Base-by-base conservation (phyloP, 495 filamentous ascomycete genomes). In the Clohesyomyces aquaticus region DNA sequence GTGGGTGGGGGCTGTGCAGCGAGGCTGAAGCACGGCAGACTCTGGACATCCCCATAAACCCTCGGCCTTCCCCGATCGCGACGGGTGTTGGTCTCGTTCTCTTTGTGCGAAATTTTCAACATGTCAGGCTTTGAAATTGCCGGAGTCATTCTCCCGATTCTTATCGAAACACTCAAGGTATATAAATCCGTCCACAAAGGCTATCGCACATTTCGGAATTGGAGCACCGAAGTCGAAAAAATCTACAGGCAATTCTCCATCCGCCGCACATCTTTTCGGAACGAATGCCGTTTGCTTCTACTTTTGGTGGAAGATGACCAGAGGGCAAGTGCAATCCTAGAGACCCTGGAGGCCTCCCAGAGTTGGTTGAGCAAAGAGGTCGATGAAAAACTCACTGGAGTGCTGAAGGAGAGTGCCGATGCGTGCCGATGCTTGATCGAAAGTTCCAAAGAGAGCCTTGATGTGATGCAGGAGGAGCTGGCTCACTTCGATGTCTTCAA, bases 271-370 rank as follows among this genome's bases (percentile, higher is more conserved):
- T 62, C 66, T 25, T 69, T 64, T 43, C 27, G 18, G 25, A 65
- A 66, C 35, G 63, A 69, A 58, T 69, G 67, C 38, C 57, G 52
- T 10, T 26, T 66, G 14, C 56, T 69, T 1, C 52, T 69, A 3
- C 54, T 54, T 32, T 32, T 65, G 9, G 55, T 53, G 1, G 46
- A 46, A 19, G 55, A 59, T 35, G 61, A 65, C n/a, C 38, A 29
- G 27, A 47, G 45, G 4, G 61, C 23, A 9, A 54, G 59, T 21
- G 54, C 58, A 29, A 65, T 65, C 54, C 12, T 65, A 18, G 53
- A 59, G 1, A 28, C 58, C 42, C 22, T n/a, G 18, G n/a, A n/a
- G n/a, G 11, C 41, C 6, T 54, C 58, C 38, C 18, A 50, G 32
- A 9, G 54, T 4, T 65, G 61, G 61, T 26, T 19, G 26, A 59